Percentiles rank a stretch among this genome's conserved stretches.
phyloP scores from a whole-genome alignment of 306 rosid genomes.

The Vigna radiata region DNA sequence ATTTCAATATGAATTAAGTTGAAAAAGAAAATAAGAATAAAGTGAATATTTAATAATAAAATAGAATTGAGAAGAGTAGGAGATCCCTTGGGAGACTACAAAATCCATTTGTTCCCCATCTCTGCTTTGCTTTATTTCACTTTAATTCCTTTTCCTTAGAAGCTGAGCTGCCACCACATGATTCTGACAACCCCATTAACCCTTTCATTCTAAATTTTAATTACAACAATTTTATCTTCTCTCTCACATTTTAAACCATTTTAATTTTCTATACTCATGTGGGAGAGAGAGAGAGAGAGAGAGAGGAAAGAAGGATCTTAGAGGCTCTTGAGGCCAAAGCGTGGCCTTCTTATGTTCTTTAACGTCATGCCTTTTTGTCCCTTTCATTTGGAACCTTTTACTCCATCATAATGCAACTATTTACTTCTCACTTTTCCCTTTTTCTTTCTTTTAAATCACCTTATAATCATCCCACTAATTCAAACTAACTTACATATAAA shows the following conservation, averaged over 20 bases:
- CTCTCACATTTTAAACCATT: too few relatives aligned
- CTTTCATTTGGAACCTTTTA: constrained; percentile 57
- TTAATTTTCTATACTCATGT: background rate
- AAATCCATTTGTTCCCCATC: constrained; percentile 82
- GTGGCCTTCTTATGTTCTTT: constrained; percentile 46
- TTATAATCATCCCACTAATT: background rate
- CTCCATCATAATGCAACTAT: constrained; percentile 7
- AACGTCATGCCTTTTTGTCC: constrained; percentile 59
- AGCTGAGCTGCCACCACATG: constrained; percentile 91
- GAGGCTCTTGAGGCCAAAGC: constrained; percentile 48
- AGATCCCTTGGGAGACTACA: constrained; percentile 96
- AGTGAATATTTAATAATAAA: background rate
- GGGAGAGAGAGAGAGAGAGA: constrained; percentile 32
- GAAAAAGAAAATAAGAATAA: too few relatives aligned
- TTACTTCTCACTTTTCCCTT: background rate
- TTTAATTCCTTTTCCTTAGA: constrained; percentile 44
- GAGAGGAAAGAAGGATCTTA: background rate
- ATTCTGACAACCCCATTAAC: constrained; percentile 63
- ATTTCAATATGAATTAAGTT: too few relatives aligned
- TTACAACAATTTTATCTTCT: too few relatives aligned
- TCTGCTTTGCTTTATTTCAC: constrained; percentile 56
- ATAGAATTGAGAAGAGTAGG: constrained; percentile 55
- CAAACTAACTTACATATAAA: background rate
- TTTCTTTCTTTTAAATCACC: background rate
- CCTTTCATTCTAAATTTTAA: constrained; percentile 31